phyloP scores from a whole-genome alignment of 2,329 filamentous ascomycete genomes.

The Trichoderma atroviride region DNA sequence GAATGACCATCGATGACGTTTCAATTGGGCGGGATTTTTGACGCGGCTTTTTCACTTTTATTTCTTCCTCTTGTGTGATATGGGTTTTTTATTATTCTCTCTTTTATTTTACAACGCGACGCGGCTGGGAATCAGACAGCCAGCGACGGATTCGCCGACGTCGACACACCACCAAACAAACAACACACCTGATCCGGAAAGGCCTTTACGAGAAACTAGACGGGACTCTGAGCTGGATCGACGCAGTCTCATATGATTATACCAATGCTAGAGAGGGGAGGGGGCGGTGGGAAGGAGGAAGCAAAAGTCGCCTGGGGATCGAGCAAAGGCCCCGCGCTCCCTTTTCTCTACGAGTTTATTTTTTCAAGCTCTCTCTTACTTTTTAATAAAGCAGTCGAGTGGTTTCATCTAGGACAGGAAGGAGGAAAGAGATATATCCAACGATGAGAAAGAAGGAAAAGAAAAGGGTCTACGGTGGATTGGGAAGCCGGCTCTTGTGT shows the following conservation, averaged over 20 bases:
- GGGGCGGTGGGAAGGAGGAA: constrained; percentile 19
- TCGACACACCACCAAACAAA: constrained; percentile 16
- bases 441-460: constrained; percentile 27
- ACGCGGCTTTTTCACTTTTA: constrained; percentile 32
- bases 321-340: constrained; percentile 7
- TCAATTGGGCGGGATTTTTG: constrained; percentile 15
- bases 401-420: constrained; percentile 19
- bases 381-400: constrained; percentile 27
- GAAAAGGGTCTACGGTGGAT: constrained; percentile 33
- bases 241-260: constrained; percentile 26
- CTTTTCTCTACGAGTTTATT: constrained; percentile 20
- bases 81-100: constrained; percentile 28
- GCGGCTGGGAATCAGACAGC: constrained; percentile 33
- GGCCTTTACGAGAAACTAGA: constrained; percentile 24
- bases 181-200: constrained; percentile 22
- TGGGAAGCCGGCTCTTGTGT: constrained; percentile 37
- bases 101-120: constrained; percentile 25
- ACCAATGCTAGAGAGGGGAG: constrained; percentile 21
- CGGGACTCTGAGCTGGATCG: constrained; percentile 23
- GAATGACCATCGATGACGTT: constrained; percentile 36
- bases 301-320: constrained; percentile 8
- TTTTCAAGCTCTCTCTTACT: constrained; percentile 15
- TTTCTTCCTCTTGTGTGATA: constrained; percentile 30
- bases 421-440: constrained; percentile 22
- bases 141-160: constrained; percentile 26